A percentile compares a stretch with the other conserved stretches of the same genome.
Evolutionary conservation across 352 stramenopile species (phyloP).

Genomic region (Globisporangium carolinianum): DNA sequence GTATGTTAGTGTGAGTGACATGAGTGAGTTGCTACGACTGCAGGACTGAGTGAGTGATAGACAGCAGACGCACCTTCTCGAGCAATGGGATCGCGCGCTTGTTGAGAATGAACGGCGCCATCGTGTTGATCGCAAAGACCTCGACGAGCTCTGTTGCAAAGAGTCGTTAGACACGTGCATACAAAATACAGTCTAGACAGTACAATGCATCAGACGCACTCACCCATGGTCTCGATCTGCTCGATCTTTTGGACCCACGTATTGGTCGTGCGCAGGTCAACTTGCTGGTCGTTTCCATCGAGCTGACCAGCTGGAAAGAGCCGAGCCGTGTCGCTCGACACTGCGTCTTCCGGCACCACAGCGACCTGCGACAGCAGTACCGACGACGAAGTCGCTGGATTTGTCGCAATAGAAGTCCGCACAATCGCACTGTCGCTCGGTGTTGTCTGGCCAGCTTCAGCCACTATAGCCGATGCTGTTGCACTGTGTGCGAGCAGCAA

Average conservation of each 20-base stretch:
- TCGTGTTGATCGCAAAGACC: constrained; percentile 90
- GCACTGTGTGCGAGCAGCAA: constrained; percentile 18
- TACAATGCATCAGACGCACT: constrained; percentile 4
- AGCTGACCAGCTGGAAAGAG: constrained; percentile 69
- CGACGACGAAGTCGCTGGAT: constrained; percentile 50
- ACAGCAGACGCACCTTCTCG: constrained; percentile 32
- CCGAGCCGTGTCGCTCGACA: constrained; percentile 37
- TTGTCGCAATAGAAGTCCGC: constrained; percentile 9
- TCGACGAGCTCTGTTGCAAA: constrained; percentile 53
- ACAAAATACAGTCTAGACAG: background rate
- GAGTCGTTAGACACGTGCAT: constrained; percentile 1
- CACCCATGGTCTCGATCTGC: constrained; percentile 67
- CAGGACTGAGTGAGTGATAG: too few relatives aligned
- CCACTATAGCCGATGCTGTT: background rate
- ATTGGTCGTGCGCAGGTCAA: constrained; percentile 90
- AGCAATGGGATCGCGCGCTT: constrained; percentile 63
- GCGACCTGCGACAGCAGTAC: constrained; percentile 87
- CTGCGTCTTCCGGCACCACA: constrained; percentile 80
- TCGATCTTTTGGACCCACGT: constrained; percentile 87
- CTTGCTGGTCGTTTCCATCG: constrained; percentile 91
- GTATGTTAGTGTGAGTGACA: too few relatives aligned
- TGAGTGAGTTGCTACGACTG: too few relatives aligned
- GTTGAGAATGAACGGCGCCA: constrained; percentile 94
- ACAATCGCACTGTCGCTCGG: constrained; percentile 21
- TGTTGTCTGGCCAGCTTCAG: background rate